phyloP scores from a whole-genome alignment of 345 rosid genomes.

The Eucalyptus lansdowneana region DNA sequence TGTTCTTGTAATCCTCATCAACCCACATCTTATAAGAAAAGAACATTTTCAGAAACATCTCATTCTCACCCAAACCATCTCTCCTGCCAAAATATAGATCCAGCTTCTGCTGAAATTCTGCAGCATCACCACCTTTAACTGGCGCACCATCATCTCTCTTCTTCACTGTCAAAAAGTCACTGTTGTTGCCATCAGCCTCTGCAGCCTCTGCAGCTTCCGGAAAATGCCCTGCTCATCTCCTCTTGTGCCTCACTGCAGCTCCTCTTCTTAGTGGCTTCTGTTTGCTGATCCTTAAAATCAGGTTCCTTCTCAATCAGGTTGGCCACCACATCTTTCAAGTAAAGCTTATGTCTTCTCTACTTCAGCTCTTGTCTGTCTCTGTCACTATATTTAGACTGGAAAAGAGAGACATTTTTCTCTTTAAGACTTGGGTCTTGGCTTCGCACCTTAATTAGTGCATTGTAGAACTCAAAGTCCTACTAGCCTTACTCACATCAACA shows the following conservation, averaged over 20 bases:
- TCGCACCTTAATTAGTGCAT: slow-evolving; percentile 35
- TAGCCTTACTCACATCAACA: neutral
- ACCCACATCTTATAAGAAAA: slow-evolving; percentile 61
- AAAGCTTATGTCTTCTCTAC: slow-evolving; percentile 22
- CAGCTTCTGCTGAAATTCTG: slow-evolving; percentile 26
- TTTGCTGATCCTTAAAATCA: slow-evolving; percentile 23
- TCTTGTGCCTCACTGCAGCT: slow-evolving; percentile 45
- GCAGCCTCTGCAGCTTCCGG: slow-evolving; percentile 31
- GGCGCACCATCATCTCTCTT: slow-evolving; percentile 19
- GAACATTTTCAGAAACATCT: slow-evolving; percentile 48
- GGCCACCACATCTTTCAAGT: slow-evolving; percentile 65
- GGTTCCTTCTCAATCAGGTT: slow-evolving; percentile 64
- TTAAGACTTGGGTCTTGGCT: slow-evolving; percentile 32
- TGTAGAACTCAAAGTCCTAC: slow-evolving; percentile 22
- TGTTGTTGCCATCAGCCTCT: slow-evolving; percentile 1
- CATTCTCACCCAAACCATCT: slow-evolving; percentile 25
- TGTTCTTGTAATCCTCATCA: slow-evolving; percentile 20
- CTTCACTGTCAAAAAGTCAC: slow-evolving; percentile 27
- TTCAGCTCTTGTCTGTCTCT: slow-evolving; percentile 3
- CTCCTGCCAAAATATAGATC: slow-evolving; percentile 48
- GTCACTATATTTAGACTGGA: slow-evolving; percentile 19
- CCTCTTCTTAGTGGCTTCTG: neutral
- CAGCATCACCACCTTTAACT: slow-evolving; percentile 2
- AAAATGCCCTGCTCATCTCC: slow-evolving; percentile 41
- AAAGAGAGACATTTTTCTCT: slow-evolving; percentile 21